A percentile compares a stretch with the other conserved stretches of the same genome.
Conservation (phyloP, 768 basidiomycete species). For the Tremella mesenterica region DNA sequence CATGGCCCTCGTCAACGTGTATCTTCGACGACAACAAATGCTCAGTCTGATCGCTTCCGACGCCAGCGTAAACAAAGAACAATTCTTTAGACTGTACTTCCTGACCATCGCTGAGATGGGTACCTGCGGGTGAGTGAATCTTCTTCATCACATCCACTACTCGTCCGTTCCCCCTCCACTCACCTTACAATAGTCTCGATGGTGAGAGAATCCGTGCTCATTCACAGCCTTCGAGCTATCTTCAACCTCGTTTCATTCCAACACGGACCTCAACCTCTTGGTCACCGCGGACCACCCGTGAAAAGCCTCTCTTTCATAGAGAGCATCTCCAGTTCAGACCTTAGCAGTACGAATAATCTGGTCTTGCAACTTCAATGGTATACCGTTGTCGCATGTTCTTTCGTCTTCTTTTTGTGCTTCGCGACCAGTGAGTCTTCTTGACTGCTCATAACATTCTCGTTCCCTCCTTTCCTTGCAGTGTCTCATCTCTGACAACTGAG, state of each 20-base stretch:
- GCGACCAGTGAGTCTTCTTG: slow-evolving; percentile 30
- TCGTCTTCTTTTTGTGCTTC: slow-evolving; percentile 41
- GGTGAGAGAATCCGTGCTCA: not conserved
- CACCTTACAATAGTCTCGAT: not conserved
- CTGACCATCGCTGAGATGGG: slow-evolving; percentile 32
- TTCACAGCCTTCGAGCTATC: slow-evolving; percentile 33
- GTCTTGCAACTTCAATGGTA: slow-evolving; percentile 30
- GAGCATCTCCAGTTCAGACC: slow-evolving; percentile 8
- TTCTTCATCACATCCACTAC: no score
- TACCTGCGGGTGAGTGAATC: slow-evolving; percentile 29
- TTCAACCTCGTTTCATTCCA: slow-evolving; percentile 40
- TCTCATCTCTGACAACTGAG: not conserved
- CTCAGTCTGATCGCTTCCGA: slow-evolving; percentile 31
- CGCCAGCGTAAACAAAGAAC: slow-evolving; percentile 30
- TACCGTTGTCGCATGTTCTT: slow-evolving; percentile 36
- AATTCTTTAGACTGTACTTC: slow-evolving; percentile 35
- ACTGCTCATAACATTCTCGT: not conserved
- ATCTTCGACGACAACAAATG: slow-evolving; percentile 33
- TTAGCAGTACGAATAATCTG: slow-evolving; percentile 6
- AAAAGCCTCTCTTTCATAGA: slow-evolving; percentile 26
- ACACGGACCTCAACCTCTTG: slow-evolving; percentile 33
- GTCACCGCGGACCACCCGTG: slow-evolving; percentile 17
- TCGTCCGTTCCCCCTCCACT: no score
- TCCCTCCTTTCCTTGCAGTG: not conserved
- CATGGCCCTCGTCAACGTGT: slow-evolving; percentile 39